Base-by-base conservation (phyloP, 139 green algal genomes). In the Chlorella sorokiniana region DNA sequence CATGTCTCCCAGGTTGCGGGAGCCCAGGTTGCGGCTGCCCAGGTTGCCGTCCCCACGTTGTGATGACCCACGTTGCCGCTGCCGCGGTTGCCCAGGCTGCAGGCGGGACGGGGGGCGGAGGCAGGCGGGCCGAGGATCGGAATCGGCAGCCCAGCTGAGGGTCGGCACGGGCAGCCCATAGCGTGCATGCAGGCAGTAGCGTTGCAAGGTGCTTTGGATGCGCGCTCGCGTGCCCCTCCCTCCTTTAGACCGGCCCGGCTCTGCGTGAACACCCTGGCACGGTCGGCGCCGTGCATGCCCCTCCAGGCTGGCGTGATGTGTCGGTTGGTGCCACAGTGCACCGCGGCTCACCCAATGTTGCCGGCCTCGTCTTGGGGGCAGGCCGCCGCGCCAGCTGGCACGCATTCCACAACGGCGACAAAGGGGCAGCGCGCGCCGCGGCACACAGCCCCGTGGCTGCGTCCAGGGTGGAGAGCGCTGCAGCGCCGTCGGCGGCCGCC, bases 1-100 rank as follows among this genome's bases (percentile, higher is more conserved):
- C 52, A 79, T 68, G 54, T 79, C 73, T 1, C 73, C 73, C 16
- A 79, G 29, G 54, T 79, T 79, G 73, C 5, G 20, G 35, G 35
- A 44, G 18, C 73, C 73, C 4, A 23, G 44, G 37, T 79, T 79
- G 37, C 73, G 73, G 73, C 73, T 79, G 73, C 73, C 73, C 20
- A 79, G 52, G 54, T 79, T 79, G 54, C 5, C 2, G 14, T 42
- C 22, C 70, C 70, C 23, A 52, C 25, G 52, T 79, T 79, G 73
- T 51, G 69, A 37, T 79, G 73, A 4, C 73, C 73, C 25, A 79
- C 73, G 22, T 79, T 79, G 73, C 52, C 33, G 10, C 23, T 42
- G 2, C 73, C 73, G 25, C 29, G 16, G 73, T 79, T 79, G 35
- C 73, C 73, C 4, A 79, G n/a, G 44, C 73, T 79, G 73, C 52